Conservation (phyloP, 257 asterid species). For the Henckelia pumila region DNA sequence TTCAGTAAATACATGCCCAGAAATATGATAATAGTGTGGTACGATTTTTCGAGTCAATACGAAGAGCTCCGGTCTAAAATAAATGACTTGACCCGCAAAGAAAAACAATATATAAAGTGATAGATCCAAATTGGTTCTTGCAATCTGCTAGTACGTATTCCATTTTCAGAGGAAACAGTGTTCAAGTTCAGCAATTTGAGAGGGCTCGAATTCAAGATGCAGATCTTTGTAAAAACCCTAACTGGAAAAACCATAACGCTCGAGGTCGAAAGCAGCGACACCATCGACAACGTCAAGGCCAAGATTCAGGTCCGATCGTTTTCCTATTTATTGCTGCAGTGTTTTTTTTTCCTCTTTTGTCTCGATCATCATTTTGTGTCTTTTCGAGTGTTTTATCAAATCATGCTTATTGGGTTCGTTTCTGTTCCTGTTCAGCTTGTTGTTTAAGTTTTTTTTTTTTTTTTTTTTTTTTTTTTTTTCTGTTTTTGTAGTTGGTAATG, state of each 20-base stretch:
- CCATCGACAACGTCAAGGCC: slow-evolving; percentile 3
- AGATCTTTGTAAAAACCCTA: neutral
- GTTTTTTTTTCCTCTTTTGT: neutral
- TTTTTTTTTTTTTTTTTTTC: too few relatives aligned
- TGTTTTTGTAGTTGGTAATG: neutral
- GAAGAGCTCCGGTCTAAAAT: too few relatives aligned
- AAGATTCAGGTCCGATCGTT: slow-evolving; percentile 12
- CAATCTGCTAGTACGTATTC: neutral
- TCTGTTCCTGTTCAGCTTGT: neutral
- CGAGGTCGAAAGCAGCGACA: neutral
- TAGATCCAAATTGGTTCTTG: neutral
- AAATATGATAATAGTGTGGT: too few relatives aligned
- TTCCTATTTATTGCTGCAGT: neutral
- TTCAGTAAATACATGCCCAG: too few relatives aligned
- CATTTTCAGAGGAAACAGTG: neutral
- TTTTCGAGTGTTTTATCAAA: neutral
- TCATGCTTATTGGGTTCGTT: neutral
- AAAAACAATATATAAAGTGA: neutral
- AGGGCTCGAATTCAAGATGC: neutral
- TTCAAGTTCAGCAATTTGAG: neutral
- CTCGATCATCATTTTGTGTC: neutral
- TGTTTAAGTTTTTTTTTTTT: neutral
- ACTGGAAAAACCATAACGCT: neutral
- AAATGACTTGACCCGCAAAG: neutral
- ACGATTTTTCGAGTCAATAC: too few relatives aligned